Evolutionary conservation across 2,329 filamentous ascomycete genomes (phyloP).

Genomic region (Pseudonectria foliicola): DNA sequence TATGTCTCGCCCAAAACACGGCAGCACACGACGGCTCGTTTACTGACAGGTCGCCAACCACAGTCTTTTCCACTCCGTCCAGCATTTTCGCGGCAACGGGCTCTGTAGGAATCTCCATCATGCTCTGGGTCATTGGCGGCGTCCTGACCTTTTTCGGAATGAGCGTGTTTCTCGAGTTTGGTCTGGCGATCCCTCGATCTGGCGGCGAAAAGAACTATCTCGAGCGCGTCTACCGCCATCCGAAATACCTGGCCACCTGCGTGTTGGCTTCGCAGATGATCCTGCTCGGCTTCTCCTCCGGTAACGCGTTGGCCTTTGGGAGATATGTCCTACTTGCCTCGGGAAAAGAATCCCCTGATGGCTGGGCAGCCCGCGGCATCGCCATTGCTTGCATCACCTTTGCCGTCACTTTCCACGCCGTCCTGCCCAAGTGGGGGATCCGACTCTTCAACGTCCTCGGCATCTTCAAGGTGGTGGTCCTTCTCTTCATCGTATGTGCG

Average conservation of each 20-base stretch:
- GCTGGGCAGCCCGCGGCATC: conserved; percentile 52
- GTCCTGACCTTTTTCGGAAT: conserved; percentile 52
- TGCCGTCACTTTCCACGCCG: conserved; percentile 43
- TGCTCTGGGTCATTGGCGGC: conserved; percentile 32
- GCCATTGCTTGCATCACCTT: conserved; percentile 48
- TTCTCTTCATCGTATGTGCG: conserved; percentile 54
- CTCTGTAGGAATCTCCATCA: conserved; percentile 36
- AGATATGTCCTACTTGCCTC: conserved; percentile 51
- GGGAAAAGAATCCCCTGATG: conserved; percentile 38
- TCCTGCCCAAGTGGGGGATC: conserved; percentile 50
- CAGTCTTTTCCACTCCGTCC: conserved; percentile 49
- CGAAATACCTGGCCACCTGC: conserved; percentile 52
- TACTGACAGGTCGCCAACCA: conserved; percentile 1
- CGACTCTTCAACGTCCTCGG: conserved; percentile 52
- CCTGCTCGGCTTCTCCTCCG: conserved; percentile 53
- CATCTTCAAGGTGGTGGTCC: conserved; percentile 52
- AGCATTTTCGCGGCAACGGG: conserved; percentile 45
- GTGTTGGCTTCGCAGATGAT: conserved; percentile 56
- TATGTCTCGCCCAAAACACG: conserved; percentile 24
- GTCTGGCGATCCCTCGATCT: conserved; percentile 52
- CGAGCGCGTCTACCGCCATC: conserved; percentile 53
- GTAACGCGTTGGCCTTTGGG: conserved; percentile 52
- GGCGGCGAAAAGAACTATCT: conserved; percentile 63
- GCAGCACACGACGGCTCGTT: neutral
- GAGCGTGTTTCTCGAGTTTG: conserved; percentile 57